A percentile compares a stretch with the other conserved stretches of the same genome.
These are phyloP conservation scores for Zasmidium cellare DNA, from an alignment of 2,329 filamentous ascomycete genomes.

Conservation along the genomic window DNA sequence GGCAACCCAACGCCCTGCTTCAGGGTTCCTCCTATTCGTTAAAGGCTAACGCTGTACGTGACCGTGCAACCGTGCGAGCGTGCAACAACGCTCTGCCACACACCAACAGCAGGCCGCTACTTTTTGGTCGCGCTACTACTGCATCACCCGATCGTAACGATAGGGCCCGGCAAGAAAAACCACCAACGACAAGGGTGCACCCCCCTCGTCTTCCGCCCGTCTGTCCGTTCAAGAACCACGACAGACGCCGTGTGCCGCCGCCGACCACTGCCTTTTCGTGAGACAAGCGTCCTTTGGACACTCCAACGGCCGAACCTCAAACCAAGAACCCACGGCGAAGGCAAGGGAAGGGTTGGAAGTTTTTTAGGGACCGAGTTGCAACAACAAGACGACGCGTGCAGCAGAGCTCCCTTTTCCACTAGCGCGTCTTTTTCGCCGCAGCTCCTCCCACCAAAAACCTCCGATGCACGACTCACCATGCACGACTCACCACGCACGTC, in stretches of 20 bases:
- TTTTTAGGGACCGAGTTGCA: no score
- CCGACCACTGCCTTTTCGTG: background rate
- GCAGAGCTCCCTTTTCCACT: background rate
- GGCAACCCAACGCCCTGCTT: background rate
- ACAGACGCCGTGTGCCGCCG: slow-evolving; percentile 1
- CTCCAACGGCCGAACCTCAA: background rate
- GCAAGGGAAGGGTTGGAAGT: no score
- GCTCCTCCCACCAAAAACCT: no score
- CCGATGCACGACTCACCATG: background rate
- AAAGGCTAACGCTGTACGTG: background rate
- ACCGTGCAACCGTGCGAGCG: no score
- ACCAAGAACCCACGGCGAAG: background rate
- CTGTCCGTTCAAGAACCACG: background rate
- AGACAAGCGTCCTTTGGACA: background rate
- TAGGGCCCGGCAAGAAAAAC: background rate
- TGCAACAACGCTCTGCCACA: background rate
- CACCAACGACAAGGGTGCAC: no score
- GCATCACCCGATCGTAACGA: slow-evolving; percentile 6
- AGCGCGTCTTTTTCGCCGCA: background rate
- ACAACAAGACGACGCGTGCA: background rate
- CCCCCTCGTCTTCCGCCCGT: background rate
- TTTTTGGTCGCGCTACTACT: background rate
- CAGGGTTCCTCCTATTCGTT: slow-evolving; percentile 7
- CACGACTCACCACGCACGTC: background rate
- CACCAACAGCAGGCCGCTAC: background rate